phyloP scores from a whole-genome alignment of 352 stramenopile species.

The Phytophthora cajani region DNA sequence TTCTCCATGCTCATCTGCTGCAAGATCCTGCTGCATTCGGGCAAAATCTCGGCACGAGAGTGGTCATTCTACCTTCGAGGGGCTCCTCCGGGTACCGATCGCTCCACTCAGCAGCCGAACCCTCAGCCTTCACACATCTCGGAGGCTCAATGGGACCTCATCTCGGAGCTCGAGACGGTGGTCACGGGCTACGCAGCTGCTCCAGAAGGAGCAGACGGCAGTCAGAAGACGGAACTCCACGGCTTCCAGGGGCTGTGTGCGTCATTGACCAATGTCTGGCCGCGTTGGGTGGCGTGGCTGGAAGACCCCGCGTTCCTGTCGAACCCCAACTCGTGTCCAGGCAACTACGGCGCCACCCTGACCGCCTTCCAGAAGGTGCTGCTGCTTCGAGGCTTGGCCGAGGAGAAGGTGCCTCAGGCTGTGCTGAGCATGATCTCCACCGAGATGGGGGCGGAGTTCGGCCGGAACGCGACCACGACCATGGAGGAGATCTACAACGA shows the following conservation, averaged over 20 bases:
- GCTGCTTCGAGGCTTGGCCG: slow-evolving; percentile 78
- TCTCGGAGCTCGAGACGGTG: slow-evolving; percentile 79
- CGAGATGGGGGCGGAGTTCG: slow-evolving; percentile 90
- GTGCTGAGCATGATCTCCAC: slow-evolving; percentile 87
- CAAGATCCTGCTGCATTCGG: slow-evolving; percentile 91
- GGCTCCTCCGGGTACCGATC: slow-evolving; percentile 33
- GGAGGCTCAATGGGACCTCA: slow-evolving; percentile 82
- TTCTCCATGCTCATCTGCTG: slow-evolving; percentile 96
- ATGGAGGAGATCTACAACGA: slow-evolving; percentile 96
- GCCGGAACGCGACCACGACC: slow-evolving; percentile 75
- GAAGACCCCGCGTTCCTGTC: slow-evolving; percentile 52
- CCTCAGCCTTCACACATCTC: slow-evolving; percentile 75
- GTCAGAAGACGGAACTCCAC: slow-evolving; percentile 25
- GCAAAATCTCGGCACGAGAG: slow-evolving; percentile 73
- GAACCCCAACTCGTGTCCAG: slow-evolving; percentile 45
- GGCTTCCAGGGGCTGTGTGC: slow-evolving; percentile 71
- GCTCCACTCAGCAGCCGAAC: slow-evolving; percentile 44
- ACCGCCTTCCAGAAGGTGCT: slow-evolving; percentile 82
- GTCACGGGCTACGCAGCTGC: slow-evolving; percentile 36
- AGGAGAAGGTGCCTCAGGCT: slow-evolving; percentile 91
- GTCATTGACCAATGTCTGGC: slow-evolving; percentile 67
- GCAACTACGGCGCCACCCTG: slow-evolving; percentile 45
- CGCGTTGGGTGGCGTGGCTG: slow-evolving; percentile 69
- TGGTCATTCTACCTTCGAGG: slow-evolving; percentile 93
- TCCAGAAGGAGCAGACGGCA: slow-evolving; percentile 1